These are phyloP conservation scores for Gelatoporia subvermispora DNA, from an alignment of 768 basidiomycete species.

Conservation along the genomic window DNA sequence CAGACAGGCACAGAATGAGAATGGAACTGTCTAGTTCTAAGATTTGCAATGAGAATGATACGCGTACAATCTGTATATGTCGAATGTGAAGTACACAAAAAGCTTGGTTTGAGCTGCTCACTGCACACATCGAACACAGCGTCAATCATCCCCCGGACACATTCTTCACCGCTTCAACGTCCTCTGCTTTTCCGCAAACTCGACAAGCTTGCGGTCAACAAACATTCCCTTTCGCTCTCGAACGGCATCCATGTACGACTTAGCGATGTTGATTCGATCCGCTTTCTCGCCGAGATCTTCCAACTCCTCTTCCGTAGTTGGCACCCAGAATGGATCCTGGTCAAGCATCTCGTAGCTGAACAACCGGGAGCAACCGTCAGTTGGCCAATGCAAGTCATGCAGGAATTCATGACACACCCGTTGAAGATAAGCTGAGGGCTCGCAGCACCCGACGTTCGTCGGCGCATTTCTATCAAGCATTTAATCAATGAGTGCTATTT, in stretches of 20 bases:
- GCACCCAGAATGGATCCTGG: constrained; percentile 96
- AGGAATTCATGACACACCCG: constrained; percentile 50
- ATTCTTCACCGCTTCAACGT: constrained; percentile 53
- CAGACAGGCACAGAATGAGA: no score
- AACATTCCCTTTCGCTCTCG: constrained; percentile 93
- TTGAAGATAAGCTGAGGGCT: constrained; percentile 96
- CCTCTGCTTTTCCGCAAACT: constrained; percentile 95
- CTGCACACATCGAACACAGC: no score
- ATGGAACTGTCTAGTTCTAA: no score
- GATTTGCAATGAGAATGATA: no score
- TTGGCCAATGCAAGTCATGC: constrained; percentile 6
- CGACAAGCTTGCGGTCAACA: constrained; percentile 90
- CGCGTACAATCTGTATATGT: no score
- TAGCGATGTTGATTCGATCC: constrained; percentile 89
- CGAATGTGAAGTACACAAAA: no score
- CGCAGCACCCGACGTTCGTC: constrained; percentile 93
- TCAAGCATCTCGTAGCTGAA: constrained; percentile 86
- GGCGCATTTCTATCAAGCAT: constrained; percentile 74
- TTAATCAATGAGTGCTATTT: constrained; percentile 2
- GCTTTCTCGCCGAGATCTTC: constrained; percentile 97
- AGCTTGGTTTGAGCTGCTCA: no score
- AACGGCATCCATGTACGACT: constrained; percentile 86
- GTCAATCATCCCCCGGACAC: no score
- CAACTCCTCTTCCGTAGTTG: constrained; percentile 92
- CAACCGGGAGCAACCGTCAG: constrained; percentile 4